phyloP scores from a whole-genome alignment of 129 eudicot genomes.

The Centella asiatica region DNA sequence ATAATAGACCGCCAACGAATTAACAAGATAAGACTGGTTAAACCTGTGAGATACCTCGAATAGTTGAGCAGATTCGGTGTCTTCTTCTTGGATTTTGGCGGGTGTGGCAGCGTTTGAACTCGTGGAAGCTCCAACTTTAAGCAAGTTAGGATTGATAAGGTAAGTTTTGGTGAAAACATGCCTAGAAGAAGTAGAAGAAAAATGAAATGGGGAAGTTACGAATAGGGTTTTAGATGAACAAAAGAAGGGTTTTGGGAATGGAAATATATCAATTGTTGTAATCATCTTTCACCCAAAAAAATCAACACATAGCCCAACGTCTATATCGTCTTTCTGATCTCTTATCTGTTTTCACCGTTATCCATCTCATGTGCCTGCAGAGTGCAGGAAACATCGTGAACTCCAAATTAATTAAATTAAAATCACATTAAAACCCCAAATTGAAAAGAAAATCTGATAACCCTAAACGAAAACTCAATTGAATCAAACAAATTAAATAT shows the following conservation, averaged over 20 bases:
- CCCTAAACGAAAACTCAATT: too few relatives aligned
- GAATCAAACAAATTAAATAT: too few relatives aligned
- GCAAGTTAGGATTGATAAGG: conserved; percentile 11
- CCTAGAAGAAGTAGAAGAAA: conserved; percentile 1
- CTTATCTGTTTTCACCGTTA: too few relatives aligned
- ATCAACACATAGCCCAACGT: too few relatives aligned
- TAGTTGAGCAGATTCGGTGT: conserved; percentile 33
- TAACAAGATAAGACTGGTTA: background rate
- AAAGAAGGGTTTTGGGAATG: conserved; percentile 12
- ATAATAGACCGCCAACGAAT: background rate
- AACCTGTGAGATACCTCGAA: conserved; percentile 28
- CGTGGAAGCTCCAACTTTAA: conserved; percentile 28
- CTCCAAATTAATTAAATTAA: too few relatives aligned
- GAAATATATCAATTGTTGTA: conserved; percentile 1
- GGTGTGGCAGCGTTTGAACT: conserved; percentile 16
- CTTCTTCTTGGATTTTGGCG: conserved; percentile 19
- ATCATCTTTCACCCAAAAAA: conserved; percentile 1
- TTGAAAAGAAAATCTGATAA: too few relatives aligned
- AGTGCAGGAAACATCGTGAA: too few relatives aligned
- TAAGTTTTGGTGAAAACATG: conserved; percentile 21
- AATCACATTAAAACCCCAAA: too few relatives aligned
- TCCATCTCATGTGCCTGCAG: too few relatives aligned
- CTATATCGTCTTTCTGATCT: too few relatives aligned
- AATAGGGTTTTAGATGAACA: conserved; percentile 30
- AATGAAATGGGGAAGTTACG: conserved; percentile 18